Conservation (phyloP, 2,329 filamentous ascomycete genomes). For the Hirsutella rhossiliensis region DNA sequence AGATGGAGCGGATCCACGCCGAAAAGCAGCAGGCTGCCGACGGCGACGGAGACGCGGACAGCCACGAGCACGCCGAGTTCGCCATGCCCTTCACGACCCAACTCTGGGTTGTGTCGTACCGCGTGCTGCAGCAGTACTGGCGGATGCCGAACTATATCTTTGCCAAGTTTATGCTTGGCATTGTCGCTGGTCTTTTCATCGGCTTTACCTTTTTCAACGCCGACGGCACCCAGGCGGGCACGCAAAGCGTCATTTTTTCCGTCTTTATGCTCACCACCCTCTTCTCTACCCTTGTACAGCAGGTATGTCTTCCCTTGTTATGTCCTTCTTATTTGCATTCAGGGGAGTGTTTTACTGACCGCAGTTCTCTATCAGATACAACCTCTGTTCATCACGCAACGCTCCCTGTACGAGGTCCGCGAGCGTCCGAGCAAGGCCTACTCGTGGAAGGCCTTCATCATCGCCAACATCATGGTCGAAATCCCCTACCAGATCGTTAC, state of each 20-base stretch:
- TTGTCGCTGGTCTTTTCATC: slow-evolving; percentile 55
- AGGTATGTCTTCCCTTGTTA: slow-evolving; percentile 22
- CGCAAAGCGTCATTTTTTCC: slow-evolving; percentile 63
- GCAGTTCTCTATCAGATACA: slow-evolving; percentile 37
- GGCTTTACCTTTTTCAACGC: slow-evolving; percentile 58
- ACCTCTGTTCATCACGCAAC: slow-evolving; percentile 64
- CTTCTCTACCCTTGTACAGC: slow-evolving; percentile 57
- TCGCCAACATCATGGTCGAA: slow-evolving; percentile 61
- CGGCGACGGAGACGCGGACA: slow-evolving; percentile 8
- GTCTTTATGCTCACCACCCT: slow-evolving; percentile 68
- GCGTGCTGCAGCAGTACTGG: slow-evolving; percentile 79
- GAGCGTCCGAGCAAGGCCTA: slow-evolving; percentile 65
- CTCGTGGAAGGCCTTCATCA: slow-evolving; percentile 62
- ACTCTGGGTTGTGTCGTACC: slow-evolving; percentile 48
- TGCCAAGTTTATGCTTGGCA: slow-evolving; percentile 52
- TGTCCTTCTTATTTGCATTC: no score
- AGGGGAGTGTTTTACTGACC: neutral
- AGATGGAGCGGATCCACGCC: slow-evolving; percentile 51
- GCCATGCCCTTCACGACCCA: slow-evolving; percentile 63
- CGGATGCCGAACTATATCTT: slow-evolving; percentile 68
- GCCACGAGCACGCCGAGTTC: slow-evolving; percentile 47
- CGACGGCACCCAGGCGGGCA: slow-evolving; percentile 48
- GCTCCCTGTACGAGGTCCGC: slow-evolving; percentile 64
- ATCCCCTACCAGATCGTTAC: slow-evolving; percentile 58
- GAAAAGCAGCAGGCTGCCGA: slow-evolving; percentile 21